Conservation (phyloP, 1,284 basidiomycete genomes). For the Mycena citricolor region DNA sequence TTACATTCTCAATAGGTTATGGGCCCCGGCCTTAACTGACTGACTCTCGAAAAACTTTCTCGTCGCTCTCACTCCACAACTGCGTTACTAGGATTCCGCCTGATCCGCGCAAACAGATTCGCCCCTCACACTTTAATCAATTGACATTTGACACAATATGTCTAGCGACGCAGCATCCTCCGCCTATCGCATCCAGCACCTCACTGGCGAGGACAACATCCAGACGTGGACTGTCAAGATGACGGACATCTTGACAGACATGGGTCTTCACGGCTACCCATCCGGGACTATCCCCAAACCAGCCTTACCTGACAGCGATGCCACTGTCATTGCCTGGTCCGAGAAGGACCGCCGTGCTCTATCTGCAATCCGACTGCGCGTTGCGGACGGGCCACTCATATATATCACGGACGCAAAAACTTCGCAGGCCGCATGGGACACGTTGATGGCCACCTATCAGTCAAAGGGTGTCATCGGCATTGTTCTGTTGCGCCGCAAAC, state of each 20-base stretch:
- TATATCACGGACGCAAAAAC: constrained; percentile 12
- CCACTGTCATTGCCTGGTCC: constrained; percentile 5
- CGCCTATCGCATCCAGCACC: constrained; percentile 11
- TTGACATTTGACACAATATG: constrained; percentile 3
- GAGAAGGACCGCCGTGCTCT: constrained; percentile 11
- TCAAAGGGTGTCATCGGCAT: constrained; percentile 13
- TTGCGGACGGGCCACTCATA: constrained; percentile 10
- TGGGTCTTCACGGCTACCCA: constrained; percentile 8
- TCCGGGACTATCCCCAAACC: constrained; percentile 7
- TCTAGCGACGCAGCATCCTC: constrained; percentile 8
- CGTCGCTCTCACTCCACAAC: not conserved
- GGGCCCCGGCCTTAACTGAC: constrained; percentile 22
- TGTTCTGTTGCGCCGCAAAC: constrained; percentile 11
- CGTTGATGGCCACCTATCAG: constrained; percentile 5
- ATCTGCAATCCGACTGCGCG: constrained; percentile 4
- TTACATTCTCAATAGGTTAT: constrained; percentile 24
- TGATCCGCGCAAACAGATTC: constrained; percentile 11
- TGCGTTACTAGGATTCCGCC: constrained; percentile 6
- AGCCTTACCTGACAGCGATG: constrained; percentile 1
- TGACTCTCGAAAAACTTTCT: constrained; percentile 2
- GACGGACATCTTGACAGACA: constrained; percentile 10
- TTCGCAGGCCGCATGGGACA: constrained; percentile 6
- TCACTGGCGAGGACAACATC: constrained; percentile 4
- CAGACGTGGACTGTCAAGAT: constrained; percentile 9
- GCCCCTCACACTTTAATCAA: not conserved